Evolutionary conservation across 2,329 filamentous ascomycete genomes (phyloP).

Genomic region (Ophiobolus disseminans): DNA sequence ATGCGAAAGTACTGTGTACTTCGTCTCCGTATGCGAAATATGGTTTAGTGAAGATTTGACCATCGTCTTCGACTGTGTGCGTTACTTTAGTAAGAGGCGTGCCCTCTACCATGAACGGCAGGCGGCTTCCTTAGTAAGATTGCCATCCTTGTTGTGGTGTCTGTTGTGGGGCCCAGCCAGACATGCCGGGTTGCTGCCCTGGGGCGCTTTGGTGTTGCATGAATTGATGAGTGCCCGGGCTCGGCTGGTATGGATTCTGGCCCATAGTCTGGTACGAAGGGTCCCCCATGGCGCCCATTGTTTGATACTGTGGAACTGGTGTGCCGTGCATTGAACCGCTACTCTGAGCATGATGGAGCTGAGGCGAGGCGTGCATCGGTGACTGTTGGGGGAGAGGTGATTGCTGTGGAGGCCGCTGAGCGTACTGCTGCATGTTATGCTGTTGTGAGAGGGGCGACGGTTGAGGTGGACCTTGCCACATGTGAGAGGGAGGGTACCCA

Average conservation of each 20-base stretch:
- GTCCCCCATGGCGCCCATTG: conserved; percentile 55
- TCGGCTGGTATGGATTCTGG: conserved; percentile 58
- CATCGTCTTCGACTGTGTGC: too few relatives aligned
- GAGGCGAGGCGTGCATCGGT: conserved; percentile 58
- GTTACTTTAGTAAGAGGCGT: conserved; percentile 29
- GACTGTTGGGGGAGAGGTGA: conserved; percentile 56
- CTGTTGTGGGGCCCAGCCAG: conserved; percentile 57
- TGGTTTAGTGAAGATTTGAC: too few relatives aligned
- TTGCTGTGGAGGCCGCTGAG: conserved; percentile 51
- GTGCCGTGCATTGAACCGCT: conserved; percentile 52
- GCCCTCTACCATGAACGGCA: neutral
- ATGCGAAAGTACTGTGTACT: too few relatives aligned
- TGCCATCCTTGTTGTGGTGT: conserved; percentile 53
- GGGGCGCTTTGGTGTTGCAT: conserved; percentile 53
- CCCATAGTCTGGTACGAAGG: conserved; percentile 55
- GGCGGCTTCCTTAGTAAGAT: conserved; percentile 35
- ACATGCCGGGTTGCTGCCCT: conserved; percentile 59
- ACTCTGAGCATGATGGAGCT: conserved; percentile 55
- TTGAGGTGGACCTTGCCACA: conserved; percentile 59
- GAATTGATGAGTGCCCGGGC: conserved; percentile 56
- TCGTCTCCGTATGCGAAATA: too few relatives aligned
- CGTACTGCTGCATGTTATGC: conserved; percentile 55
- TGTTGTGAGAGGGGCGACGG: conserved; percentile 57
- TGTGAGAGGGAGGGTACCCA: conserved; percentile 54
- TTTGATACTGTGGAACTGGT: conserved; percentile 54